Evolutionary conservation across 108 stramenopile species (phyloP).

Genomic region (Schizochytrium sp.): DNA sequence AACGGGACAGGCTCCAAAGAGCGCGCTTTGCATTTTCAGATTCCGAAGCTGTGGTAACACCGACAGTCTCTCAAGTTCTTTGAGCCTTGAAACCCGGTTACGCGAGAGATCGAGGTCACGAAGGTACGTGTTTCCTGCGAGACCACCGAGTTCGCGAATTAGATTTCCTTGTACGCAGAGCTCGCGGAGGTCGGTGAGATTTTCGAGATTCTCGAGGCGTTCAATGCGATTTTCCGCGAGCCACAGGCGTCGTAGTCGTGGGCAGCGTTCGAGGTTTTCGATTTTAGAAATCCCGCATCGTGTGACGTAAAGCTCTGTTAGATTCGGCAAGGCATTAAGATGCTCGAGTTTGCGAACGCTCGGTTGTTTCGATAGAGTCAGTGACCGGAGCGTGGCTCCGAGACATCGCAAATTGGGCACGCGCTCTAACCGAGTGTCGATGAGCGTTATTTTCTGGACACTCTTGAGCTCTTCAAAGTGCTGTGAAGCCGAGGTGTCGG

Average conservation of each 20-base stretch:
- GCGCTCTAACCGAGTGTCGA: slow-evolving; percentile 41
- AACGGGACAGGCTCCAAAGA: slow-evolving; percentile 53
- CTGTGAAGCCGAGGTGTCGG: slow-evolving; percentile 21
- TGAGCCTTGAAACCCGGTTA: slow-evolving; percentile 38
- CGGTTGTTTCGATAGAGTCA: slow-evolving; percentile 40
- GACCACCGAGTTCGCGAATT: slow-evolving; percentile 28
- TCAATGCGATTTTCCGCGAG: slow-evolving; percentile 39
- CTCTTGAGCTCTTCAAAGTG: slow-evolving; percentile 31
- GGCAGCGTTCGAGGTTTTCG: slow-evolving; percentile 45
- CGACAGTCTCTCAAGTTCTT: slow-evolving; percentile 35
- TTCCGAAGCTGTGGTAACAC: slow-evolving; percentile 27
- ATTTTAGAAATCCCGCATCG: slow-evolving; percentile 36
- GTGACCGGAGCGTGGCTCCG: slow-evolving; percentile 25
- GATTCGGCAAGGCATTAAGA: slow-evolving; percentile 34
- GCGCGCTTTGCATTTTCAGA: slow-evolving; percentile 36
- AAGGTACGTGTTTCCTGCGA: slow-evolving; percentile 32
- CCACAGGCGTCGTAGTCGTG: slow-evolving; percentile 49
- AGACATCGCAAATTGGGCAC: slow-evolving; percentile 39
- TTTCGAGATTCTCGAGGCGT: slow-evolving; percentile 31
- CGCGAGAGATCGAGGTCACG: slow-evolving; percentile 42
- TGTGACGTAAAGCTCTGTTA: slow-evolving; percentile 48
- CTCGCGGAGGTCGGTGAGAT: slow-evolving; percentile 42
- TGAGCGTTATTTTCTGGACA: slow-evolving; percentile 31
- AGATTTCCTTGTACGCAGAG: slow-evolving; percentile 48
- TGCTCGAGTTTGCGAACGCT: slow-evolving; percentile 26